Evolutionary conservation across 768 basidiomycete genomes (phyloP).

Genomic region (Hydnum rufescens): DNA sequence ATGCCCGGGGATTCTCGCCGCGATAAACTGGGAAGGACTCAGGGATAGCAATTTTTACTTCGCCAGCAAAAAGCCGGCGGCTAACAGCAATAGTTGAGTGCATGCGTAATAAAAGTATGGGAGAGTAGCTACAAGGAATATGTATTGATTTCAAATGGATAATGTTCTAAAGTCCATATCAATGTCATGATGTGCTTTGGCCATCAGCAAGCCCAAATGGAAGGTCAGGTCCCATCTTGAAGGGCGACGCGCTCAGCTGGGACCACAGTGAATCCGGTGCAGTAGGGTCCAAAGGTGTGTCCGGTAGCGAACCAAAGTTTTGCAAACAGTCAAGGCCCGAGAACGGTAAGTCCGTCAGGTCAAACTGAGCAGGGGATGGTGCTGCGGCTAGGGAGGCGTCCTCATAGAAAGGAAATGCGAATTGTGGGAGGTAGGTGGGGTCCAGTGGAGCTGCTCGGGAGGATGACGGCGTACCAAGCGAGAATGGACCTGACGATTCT

Average conservation of each 20-base stretch:
- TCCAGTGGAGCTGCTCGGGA: neutral
- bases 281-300: conserved; percentile 10
- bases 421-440: neutral
- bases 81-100: no score
- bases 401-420: conserved; percentile 3
- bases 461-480: neutral
- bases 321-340: conserved; percentile 67
- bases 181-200: neutral
- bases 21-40: no score
- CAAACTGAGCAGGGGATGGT: conserved; percentile 42
- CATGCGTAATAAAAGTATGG: no score
- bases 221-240: conserved; percentile 10
- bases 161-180: no score
- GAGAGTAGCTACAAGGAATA: no score
- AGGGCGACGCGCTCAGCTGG: conserved; percentile 27
- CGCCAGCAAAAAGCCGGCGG: no score
- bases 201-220: conserved; percentile 6
- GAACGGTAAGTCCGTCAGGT: conserved; percentile 62
- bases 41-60: no score
- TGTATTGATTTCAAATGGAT: no score
- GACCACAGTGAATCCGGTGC: conserved; percentile 32
- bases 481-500: neutral
- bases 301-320: conserved; percentile 30
- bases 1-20: no score
- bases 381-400: neutral